These are phyloP conservation scores for Sindora glabra DNA, from an alignment of 306 rosid genomes.

Conservation along the genomic window DNA sequence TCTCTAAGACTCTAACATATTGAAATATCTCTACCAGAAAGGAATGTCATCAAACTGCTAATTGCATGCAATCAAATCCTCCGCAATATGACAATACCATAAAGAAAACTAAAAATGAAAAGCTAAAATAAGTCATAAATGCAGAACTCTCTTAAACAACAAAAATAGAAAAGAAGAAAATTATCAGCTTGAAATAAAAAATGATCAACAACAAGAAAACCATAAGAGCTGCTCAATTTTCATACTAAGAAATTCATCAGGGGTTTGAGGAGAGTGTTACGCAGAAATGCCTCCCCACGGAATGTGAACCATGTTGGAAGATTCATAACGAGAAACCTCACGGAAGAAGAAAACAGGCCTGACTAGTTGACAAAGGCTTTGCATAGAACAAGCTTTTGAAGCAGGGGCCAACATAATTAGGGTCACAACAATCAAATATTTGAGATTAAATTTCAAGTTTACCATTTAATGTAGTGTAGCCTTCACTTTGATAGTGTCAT, in stretches of 20 bases:
- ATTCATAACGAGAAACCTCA: not conserved
- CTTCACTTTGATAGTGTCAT: constrained; percentile 22
- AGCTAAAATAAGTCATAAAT: too few relatives aligned
- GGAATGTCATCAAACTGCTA: not conserved
- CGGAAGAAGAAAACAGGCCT: not conserved
- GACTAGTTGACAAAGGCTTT: not conserved
- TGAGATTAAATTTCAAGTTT: constrained; percentile 8
- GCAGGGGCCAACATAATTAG: not conserved
- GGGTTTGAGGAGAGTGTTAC: not conserved
- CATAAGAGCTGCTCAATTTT: too few relatives aligned
- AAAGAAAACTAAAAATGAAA: too few relatives aligned
- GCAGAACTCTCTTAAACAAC: not conserved
- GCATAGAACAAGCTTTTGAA: not conserved
- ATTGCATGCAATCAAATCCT: too few relatives aligned
- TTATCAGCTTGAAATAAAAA: too few relatives aligned
- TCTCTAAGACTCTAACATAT: not conserved
- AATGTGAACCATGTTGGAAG: not conserved
- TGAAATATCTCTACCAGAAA: not conserved
- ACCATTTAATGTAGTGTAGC: constrained; percentile 20
- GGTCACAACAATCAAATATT: not conserved
- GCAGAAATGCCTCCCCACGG: not conserved
- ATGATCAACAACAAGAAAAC: too few relatives aligned
- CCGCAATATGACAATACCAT: too few relatives aligned
- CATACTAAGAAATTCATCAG: too few relatives aligned
- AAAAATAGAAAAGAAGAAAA: too few relatives aligned